These are phyloP conservation scores for Xylaria sp. DNA, from an alignment of 2,329 filamentous ascomycete species.

Conservation along the genomic window DNA sequence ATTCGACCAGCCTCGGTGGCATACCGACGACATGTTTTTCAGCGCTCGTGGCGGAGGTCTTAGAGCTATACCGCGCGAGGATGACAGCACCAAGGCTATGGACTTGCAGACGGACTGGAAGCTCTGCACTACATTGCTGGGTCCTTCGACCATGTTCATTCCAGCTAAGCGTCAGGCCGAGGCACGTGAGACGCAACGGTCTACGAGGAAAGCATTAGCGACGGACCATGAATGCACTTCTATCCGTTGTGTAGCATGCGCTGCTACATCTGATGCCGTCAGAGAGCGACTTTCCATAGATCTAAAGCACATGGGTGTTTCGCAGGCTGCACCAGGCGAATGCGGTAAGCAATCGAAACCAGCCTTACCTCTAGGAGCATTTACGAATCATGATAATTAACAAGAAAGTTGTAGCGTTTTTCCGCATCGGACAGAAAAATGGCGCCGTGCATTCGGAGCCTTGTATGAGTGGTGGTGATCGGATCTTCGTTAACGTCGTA, in stretches of 20 bases:
- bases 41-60: slow-evolving; percentile 26
- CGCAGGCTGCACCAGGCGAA: slow-evolving; percentile 39
- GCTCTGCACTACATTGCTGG: slow-evolving; percentile 53
- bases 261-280: slow-evolving; percentile 48
- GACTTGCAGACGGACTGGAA: slow-evolving; percentile 52
- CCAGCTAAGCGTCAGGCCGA: slow-evolving; percentile 36
- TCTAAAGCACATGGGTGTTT: slow-evolving; percentile 35
- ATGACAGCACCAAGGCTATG: slow-evolving; percentile 1
- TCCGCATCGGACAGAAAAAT: slow-evolving; percentile 47
- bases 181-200: slow-evolving; percentile 44
- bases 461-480: slow-evolving; percentile 39
- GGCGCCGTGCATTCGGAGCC: slow-evolving; percentile 53
- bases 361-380: neutral
- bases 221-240: slow-evolving; percentile 49
- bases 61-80: slow-evolving; percentile 15
- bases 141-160: slow-evolving; percentile 54
- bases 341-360: slow-evolving; percentile 32
- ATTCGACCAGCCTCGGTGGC: slow-evolving; percentile 54
- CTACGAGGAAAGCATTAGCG: slow-evolving; percentile 35
- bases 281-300: slow-evolving; percentile 42
- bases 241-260: slow-evolving; percentile 52
- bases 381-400: neutral
- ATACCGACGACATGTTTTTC: slow-evolving; percentile 57
- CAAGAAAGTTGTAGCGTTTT: slow-evolving; percentile 39
- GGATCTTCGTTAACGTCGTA: slow-evolving; percentile 48